Conservation (phyloP, 371 early-diverging fungal genomes). For the Mucor piriformis region DNA sequence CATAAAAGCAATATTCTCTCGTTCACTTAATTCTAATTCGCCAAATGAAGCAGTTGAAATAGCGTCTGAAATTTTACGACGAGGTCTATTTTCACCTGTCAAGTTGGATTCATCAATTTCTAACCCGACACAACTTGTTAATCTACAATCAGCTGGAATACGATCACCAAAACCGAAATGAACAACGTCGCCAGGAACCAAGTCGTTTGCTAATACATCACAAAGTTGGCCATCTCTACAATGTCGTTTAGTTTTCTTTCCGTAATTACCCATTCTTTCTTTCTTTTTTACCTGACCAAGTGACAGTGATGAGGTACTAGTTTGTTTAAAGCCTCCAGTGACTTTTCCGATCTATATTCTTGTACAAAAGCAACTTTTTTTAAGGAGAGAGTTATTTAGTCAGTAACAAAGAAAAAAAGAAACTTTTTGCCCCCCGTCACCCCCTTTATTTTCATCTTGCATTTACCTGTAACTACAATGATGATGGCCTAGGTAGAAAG, state of each 20-base stretch:
- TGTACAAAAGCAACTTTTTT: constrained; percentile 94
- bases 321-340: constrained; percentile 83
- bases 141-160: constrained; percentile 85
- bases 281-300: constrained; percentile 63
- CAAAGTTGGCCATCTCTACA: constrained; percentile 62
- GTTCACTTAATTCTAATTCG: constrained; percentile 71
- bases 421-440: background rate
- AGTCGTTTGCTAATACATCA: constrained; percentile 67
- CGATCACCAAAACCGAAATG: constrained; percentile 85
- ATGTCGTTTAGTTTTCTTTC: background rate
- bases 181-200: constrained; percentile 88
- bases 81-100: constrained; percentile 88
- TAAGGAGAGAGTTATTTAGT: background rate
- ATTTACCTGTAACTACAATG: constrained; percentile 83
- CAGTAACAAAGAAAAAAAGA: background rate
- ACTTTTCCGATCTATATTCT: constrained; percentile 87
- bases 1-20: constrained; percentile 88
- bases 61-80: constrained; percentile 65
- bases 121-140: constrained; percentile 72
- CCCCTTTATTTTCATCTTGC: background rate
- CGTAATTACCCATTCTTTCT: background rate
- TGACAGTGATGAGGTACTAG: constrained; percentile 87
- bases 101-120: constrained; percentile 88
- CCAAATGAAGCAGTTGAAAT: constrained; percentile 46
- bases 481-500: constrained; percentile 68